These are phyloP conservation scores for Colletotrichum tropicale DNA, from an alignment of 2,329 filamentous ascomycete species.

Conservation along the genomic window DNA sequence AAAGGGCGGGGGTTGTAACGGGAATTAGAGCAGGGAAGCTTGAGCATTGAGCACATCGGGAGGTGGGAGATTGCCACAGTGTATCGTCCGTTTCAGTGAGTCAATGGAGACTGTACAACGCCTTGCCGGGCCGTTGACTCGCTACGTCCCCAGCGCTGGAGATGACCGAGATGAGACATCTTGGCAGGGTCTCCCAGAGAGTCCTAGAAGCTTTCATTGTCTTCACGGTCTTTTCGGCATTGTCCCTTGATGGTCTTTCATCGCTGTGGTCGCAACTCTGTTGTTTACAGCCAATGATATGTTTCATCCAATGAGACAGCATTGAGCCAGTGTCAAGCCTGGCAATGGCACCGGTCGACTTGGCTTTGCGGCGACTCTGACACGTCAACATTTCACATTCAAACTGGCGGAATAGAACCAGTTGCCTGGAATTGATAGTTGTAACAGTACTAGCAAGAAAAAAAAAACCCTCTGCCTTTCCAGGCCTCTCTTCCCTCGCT, in stretches of 20 bases:
- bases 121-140: slow-evolving; percentile 2
- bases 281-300: not conserved
- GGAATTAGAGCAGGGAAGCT: not conserved
- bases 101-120: not conserved
- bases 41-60: not conserved
- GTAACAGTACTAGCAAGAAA: not conserved
- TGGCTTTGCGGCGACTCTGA: not conserved
- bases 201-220: not conserved
- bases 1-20: not conserved
- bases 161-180: slow-evolving; percentile 12
- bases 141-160: not conserved
- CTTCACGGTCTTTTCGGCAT: not conserved
- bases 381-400: not conserved
- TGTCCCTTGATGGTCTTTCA: not conserved
- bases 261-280: not conserved
- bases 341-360: not conserved
- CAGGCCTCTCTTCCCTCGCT: not conserved
- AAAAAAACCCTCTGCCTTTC: not conserved
- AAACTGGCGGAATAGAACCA: not conserved
- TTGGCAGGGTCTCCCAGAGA: not conserved
- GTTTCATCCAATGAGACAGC: not conserved
- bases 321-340: not conserved
- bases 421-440: not conserved
- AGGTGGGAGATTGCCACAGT: not conserved
- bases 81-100: not conserved